Conservation (phyloP, 768 basidiomycete genomes). For the Ramaria rubella region DNA sequence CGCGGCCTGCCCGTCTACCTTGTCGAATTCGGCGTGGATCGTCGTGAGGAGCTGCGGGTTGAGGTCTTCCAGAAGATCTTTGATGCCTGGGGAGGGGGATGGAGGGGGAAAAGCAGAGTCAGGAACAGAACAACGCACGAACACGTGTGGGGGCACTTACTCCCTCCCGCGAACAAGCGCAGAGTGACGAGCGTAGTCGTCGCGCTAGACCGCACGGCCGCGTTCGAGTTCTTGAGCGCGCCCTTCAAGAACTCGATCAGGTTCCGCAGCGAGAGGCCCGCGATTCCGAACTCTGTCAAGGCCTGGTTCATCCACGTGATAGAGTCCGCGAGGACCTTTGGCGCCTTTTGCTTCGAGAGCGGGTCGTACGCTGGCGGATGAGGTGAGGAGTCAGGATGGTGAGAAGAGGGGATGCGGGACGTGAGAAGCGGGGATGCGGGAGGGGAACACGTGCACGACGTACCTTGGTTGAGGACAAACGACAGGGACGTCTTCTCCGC, state of each 20-base stretch:
- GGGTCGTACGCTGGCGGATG: constrained; percentile 90
- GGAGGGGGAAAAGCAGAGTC: constrained; percentile 11
- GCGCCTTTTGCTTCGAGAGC: constrained; percentile 90
- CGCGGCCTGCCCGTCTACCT: constrained; percentile 67
- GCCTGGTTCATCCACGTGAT: constrained; percentile 82
- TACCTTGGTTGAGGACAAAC: constrained; percentile 90
- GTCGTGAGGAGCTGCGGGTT: constrained; percentile 91
- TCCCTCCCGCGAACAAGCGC: constrained; percentile 83
- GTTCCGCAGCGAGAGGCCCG: constrained; percentile 72
- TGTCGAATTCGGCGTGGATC: constrained; percentile 88
- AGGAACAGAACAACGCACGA: neutral
- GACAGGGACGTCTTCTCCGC: constrained; percentile 92
- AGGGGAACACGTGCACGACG: neutral
- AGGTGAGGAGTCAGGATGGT: constrained; percentile 12
- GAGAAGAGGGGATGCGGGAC: constrained; percentile 7
- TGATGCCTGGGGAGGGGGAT: constrained; percentile 66
- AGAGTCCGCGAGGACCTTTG: constrained; percentile 92
- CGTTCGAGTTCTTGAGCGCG: constrained; percentile 88
- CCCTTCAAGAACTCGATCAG: constrained; percentile 89
- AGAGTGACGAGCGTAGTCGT: constrained; percentile 90
- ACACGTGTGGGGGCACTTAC: constrained; percentile 38
- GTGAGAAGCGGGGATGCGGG: neutral
- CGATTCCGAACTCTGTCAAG: constrained; percentile 85
- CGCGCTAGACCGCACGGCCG: constrained; percentile 85
- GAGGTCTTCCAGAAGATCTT: constrained; percentile 86